A percentile compares a stretch with the other conserved stretches of the same genome.
phyloP scores from a whole-genome alignment of 352 stramenopile genomes.

The Phytophthora palmivora region DNA sequence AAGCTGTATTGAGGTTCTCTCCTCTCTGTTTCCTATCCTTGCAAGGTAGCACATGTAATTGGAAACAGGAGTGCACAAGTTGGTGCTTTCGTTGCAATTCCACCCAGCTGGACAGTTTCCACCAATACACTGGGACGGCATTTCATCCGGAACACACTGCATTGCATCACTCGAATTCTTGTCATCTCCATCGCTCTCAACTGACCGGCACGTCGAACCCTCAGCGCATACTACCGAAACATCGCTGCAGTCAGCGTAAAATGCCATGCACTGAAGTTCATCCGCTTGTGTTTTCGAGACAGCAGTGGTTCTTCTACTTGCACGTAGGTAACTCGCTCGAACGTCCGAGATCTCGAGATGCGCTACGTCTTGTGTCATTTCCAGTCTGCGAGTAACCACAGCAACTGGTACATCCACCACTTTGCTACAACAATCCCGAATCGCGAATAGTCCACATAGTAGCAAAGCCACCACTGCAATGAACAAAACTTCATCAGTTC shows the following conservation, averaged over 20 bases:
- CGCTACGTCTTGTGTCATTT: not conserved
- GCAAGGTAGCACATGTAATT: slow-evolving; percentile 52
- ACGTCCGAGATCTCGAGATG: no score
- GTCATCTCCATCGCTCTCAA: slow-evolving; percentile 1
- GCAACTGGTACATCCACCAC: slow-evolving; percentile 24
- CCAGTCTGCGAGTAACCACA: slow-evolving; percentile 30
- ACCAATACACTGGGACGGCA: slow-evolving; percentile 6
- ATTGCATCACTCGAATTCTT: not conserved
- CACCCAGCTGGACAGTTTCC: slow-evolving; percentile 44
- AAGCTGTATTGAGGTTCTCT: slow-evolving; percentile 28
- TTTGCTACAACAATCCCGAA: slow-evolving; percentile 49
- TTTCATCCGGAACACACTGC: slow-evolving; percentile 32
- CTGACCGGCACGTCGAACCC: slow-evolving; percentile 39
- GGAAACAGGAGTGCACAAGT: slow-evolving; percentile 33
- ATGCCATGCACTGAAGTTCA: slow-evolving; percentile 25
- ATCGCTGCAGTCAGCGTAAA: slow-evolving; percentile 36
- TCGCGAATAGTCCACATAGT: slow-evolving; percentile 52
- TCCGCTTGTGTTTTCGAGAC: not conserved
- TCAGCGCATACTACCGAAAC: slow-evolving; percentile 37
- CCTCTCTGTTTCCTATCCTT: not conserved
- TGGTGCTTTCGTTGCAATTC: slow-evolving; percentile 28
- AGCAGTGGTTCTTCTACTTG: slow-evolving; percentile 14
- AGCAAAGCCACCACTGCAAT: slow-evolving; percentile 49
- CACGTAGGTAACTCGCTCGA: slow-evolving; percentile 6
- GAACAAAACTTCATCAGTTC: not conserved